Percentiles rank a stretch among this genome's conserved stretches.
phyloP scores from a whole-genome alignment of 2,329 filamentous ascomycete species.

The Aspergillaceae sp. region DNA sequence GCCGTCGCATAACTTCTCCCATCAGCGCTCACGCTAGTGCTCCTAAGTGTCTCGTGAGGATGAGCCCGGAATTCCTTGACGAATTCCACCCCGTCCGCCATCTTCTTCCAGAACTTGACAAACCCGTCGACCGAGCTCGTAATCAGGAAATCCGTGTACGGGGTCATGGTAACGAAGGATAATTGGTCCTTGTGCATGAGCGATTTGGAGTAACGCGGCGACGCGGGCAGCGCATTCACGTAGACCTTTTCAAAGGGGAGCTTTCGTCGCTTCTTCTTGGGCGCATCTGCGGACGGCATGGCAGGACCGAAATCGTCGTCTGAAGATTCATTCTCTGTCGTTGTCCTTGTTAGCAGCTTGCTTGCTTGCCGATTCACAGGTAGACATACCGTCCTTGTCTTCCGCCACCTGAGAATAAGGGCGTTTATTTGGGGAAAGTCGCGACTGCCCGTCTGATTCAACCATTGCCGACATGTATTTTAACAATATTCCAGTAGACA shows the following conservation, averaged over 20 bases:
- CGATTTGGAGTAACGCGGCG: constrained; percentile 80
- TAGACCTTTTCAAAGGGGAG: constrained; percentile 95
- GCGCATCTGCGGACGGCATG: constrained; percentile 67
- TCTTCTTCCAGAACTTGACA: constrained; percentile 99
- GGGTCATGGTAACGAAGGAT: constrained; percentile 78
- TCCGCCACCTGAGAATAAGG: constrained; percentile 2
- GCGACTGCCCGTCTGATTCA: constrained; percentile 5
- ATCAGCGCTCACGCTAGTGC: constrained; percentile 78
- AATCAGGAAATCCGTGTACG: constrained; percentile 87
- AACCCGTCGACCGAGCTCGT: constrained; percentile 91
- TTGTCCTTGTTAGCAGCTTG: not conserved
- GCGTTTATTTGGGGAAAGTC: constrained; percentile 11
- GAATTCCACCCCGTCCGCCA: constrained; percentile 82
- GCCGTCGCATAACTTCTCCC: constrained; percentile 89
- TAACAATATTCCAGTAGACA: constrained; percentile 1
- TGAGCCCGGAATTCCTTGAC: constrained; percentile 97
- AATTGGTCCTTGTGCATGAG: constrained; percentile 98
- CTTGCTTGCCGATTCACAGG: not conserved
- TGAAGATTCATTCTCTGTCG: constrained; percentile 49
- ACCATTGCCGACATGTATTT: constrained; percentile 16
- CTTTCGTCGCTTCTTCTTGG: constrained; percentile 83
- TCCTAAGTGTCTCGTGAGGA: constrained; percentile 64
- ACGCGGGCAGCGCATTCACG: constrained; percentile 75
- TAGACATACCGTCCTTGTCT: not conserved
- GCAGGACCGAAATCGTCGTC: constrained; percentile 92